A percentile compares a stretch with the other conserved stretches of the same genome.
phyloP scores from a whole-genome alignment of 805 yeast genomes.

The Nakazawaea ishiwadae region DNA sequence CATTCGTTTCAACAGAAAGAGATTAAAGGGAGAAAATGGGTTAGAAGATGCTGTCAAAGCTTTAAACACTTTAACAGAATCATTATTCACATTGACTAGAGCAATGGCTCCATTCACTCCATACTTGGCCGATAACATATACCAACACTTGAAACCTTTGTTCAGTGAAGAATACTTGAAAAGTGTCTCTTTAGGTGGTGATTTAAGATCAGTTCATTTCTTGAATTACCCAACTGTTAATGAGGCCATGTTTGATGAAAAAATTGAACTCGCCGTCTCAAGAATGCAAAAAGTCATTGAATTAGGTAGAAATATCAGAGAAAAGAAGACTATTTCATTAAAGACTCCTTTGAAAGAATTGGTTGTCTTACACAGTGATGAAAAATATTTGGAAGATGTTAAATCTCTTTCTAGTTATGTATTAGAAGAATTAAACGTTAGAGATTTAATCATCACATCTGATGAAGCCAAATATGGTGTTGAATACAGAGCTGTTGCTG shows the following conservation, averaged over 20 bases:
- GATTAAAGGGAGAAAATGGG: slow-evolving; percentile 94
- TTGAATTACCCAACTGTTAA: slow-evolving; percentile 84
- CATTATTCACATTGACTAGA: slow-evolving; percentile 79
- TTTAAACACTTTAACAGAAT: slow-evolving; percentile 87
- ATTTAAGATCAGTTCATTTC: slow-evolving; percentile 87
- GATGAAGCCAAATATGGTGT: slow-evolving; percentile 93
- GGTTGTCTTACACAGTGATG: slow-evolving; percentile 80
- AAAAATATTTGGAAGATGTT: slow-evolving; percentile 69
- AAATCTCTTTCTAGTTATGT: slow-evolving; percentile 75
- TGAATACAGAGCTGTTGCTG: slow-evolving; percentile 91
- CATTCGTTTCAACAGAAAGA: slow-evolving; percentile 95
- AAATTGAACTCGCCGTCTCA: slow-evolving; percentile 80
- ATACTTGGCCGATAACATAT: slow-evolving; percentile 86
- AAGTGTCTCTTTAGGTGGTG: slow-evolving; percentile 37
- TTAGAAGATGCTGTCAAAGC: slow-evolving; percentile 80
- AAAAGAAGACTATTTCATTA: slow-evolving; percentile 87
- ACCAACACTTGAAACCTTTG: slow-evolving; percentile 62
- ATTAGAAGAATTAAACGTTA: slow-evolving; percentile 86
- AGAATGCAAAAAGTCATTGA: slow-evolving; percentile 98
- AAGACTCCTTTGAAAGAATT: slow-evolving; percentile 91
- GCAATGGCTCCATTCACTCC: slow-evolving; percentile 99
- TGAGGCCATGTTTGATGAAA: slow-evolving; percentile 73
- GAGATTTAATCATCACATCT: slow-evolving; percentile 79
- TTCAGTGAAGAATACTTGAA: slow-evolving; percentile 55
- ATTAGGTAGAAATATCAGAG: slow-evolving; percentile 93